Evolutionary conservation across 306 rosid species (phyloP).

Genomic region (Datisca glomerata): DNA sequence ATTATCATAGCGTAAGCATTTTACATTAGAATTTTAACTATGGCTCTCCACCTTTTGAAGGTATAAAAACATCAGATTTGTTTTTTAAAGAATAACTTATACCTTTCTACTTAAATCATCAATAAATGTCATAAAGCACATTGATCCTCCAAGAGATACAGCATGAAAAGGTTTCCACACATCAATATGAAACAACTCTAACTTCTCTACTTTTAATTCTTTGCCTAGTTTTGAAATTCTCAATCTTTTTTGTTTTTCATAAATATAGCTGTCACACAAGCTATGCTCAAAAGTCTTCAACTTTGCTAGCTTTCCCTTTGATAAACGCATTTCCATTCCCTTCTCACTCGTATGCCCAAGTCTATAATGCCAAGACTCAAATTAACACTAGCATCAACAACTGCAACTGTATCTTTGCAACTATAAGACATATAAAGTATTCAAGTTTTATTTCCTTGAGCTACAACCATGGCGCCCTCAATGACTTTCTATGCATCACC

Average conservation of each 20-base stretch:
- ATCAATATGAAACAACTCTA: background rate
- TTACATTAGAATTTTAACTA: background rate
- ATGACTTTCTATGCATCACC: background rate
- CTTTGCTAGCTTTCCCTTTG: background rate
- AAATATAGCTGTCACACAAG: background rate
- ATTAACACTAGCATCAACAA: background rate
- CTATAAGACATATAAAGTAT: background rate
- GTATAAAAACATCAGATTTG: too few relatives aligned
- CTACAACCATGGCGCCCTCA: background rate
- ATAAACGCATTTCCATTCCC: background rate
- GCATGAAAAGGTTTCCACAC: background rate
- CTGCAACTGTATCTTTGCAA: background rate
- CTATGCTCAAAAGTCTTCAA: background rate
- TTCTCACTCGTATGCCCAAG: background rate
- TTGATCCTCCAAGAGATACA: background rate
- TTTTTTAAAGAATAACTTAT: background rate
- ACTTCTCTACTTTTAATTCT: background rate
- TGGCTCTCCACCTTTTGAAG: background rate
- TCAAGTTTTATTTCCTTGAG: background rate
- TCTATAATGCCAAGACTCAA: background rate
- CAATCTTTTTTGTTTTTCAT: background rate
- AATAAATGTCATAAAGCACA: background rate
- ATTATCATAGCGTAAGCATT: background rate
- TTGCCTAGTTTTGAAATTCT: background rate
- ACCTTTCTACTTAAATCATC: background rate